Base-by-base conservation (phyloP, 148 eudicot genomes). In the Rhododendron mucronatum region DNA sequence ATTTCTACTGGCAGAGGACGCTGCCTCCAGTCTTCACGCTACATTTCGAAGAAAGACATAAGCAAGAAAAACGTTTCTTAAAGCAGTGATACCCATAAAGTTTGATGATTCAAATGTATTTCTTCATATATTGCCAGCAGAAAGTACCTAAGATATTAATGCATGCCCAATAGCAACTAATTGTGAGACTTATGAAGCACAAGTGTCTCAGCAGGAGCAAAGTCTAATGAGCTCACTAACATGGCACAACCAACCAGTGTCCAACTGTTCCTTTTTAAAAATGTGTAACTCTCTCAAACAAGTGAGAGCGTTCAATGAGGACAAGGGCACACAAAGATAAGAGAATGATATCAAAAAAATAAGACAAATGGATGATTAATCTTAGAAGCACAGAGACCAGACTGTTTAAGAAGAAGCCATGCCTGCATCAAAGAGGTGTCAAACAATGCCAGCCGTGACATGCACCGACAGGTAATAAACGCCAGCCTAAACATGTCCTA, bases 1-100 rank as follows among this genome's bases (percentile, higher is more conserved):
- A 97, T 97, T 84, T 95, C 98, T 83, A 85, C 86, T 53, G 98
- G 91, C 81, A 97, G 88, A 28, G 99, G 98, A 82, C 99, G 96
- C 77, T 94, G 98, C 86, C 98, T 94, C 99, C 99, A 97, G 91
- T 97, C 99, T 91, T 95, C 99, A 84, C 92, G 93, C 98, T 97
- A 88, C 63, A 88, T 71, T 80, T 83, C 39, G 50, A 78, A 77
- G 55, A 57, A 79, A 48, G 79, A 76, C 1, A 71, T 83, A 57
- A 55, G 82, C n/a, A 37, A 57, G 21, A 84, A 37, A 23, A 39
- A 1, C 23, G 14, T 73, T 39, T 3, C 37, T 61, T 45, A 26
- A 79, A 61, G 74, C 88, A 86, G 28, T 75, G 23, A 41, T 59
- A 30, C 65, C 75, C 61, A 33, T 14, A 7, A 30, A 59, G 51